Base-by-base conservation (phyloP, 192 early-diverging fungal species). In the Rhizophagus sp. region DNA sequence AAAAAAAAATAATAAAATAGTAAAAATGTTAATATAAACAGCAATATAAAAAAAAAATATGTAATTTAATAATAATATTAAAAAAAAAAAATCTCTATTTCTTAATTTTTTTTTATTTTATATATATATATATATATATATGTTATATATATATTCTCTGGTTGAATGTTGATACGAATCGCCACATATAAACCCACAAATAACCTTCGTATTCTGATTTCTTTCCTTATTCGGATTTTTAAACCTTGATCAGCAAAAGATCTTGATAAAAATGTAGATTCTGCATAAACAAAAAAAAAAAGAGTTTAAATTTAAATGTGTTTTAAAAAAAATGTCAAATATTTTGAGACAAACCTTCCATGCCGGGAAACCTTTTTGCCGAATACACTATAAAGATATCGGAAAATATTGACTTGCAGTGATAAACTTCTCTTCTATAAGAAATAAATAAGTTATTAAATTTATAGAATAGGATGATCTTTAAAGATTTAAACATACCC, bases 181-280 rank as follows among this genome's bases (percentile, higher is more conserved):
- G 52, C 52, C 52, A 57, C 44, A 74, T 33, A 61, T 36, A 63
- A 76, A 36, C 61, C 62, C 33, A n/a, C 36, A 64, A 47, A 70
- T 34, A 36, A 85, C 84, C 83, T 83, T 75, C 83, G 80, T 34
- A 82, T 79, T 12, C 89, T 87, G 25, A 91, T 88, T 85, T 98
- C 97, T 79, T 97, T 98, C 57, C 96, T 87, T 75, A 98, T 96
- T 64, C 96, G 89, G 73, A 98, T 96, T 83, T 97, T 97, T 22
- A 98, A 86, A 1, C 97, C 97, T 83, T 98, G 97, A 78, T 98
- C 96, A 13, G 97, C 97, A 91, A 98, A 97, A 9, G 93, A 91
- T 81, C 94, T 89, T 17, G 96, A 95, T 27, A 98, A 82, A 76
- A 87, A 89, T 2, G 97, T 98, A 4, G 95, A 96, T 82, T 97